Evolutionary conservation across 108 stramenopile genomes (phyloP), one percentile per base, ranked within the genome.

Genomic region (Cyclotella kingstonii): DNA sequence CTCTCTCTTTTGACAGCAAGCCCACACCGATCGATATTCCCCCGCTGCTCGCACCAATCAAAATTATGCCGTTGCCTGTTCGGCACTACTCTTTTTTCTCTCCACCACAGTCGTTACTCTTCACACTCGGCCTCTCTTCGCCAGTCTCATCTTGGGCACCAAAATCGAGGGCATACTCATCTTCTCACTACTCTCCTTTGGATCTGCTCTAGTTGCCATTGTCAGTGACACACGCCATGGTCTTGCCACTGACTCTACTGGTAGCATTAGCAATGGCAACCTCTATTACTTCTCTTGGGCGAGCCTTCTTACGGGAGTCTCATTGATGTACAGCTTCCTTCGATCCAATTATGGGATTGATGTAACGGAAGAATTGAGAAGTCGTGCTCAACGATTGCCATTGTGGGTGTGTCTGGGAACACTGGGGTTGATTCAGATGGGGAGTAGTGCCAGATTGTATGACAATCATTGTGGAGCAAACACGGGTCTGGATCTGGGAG

Each of bases 201-300:
- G 86, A 84, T 66, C 81, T 14, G 82, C 82, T 29, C 79, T 80
- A 5, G 91, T 93, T 1, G 68, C 86, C 10, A 80, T 93, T 36
- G 81, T 84, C 2, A 63, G 63, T 44, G 78, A 87, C 39, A 66
- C 78, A 12, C 7, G 68, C 34, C 65, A 79, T 30, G 87, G 84
- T 8, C 74, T 89, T 28, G 87, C 84, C 19, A 83, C 82, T 14
- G 73, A 85, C 28, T 68, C 42, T 8, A 51, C 27, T 28, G 82
- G 82, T 25, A 60, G 61, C 27, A 81, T 89, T 15, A 60, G 60
- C 39, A 93, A 93, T 65, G 91, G 86, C 4, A 93, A 93, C 70
- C 45, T 93, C 25, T 89, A 89, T 47, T 93, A 93, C 73, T 87
- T 87, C 60, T 67, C 69, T n/a, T 90, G 85, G 85, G 90, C 87